Percentiles rank a stretch among this genome's conserved stretches.
These are phyloP conservation scores for Pichia sp. DNA, from an alignment of 1,139 yeast species.

Conservation along the genomic window DNA sequence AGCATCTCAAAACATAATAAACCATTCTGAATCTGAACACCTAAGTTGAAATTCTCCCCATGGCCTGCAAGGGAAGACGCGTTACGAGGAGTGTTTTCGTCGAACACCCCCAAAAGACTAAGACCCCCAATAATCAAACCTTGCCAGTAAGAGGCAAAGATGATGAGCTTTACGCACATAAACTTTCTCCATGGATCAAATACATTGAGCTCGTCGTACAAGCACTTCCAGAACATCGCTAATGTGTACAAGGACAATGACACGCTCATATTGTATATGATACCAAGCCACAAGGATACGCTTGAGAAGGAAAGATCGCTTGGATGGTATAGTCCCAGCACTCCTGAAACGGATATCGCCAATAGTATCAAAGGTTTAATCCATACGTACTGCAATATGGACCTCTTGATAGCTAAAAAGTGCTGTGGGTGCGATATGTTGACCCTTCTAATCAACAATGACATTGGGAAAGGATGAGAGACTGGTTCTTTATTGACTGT, in stretches of 20 bases:
- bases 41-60: conserved; percentile 29
- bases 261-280: conserved; percentile 74
- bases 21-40: conserved; percentile 50
- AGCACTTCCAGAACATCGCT: conserved; percentile 88
- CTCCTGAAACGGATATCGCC: conserved; percentile 44
- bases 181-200: conserved; percentile 91
- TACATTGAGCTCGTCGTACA: conserved; percentile 66
- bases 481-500: conserved; percentile 74
- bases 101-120: conserved; percentile 47
- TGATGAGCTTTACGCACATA: conserved; percentile 83
- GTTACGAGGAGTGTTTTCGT: conserved; percentile 17
- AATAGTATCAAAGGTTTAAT: conserved; percentile 74
- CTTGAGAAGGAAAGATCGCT: conserved; percentile 44
- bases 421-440: conserved; percentile 86
- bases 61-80: conserved; percentile 11
- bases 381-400: conserved; percentile 93
- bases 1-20: conserved; percentile 78
- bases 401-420: conserved; percentile 71
- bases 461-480: conserved; percentile 58
- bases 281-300: conserved; percentile 57
- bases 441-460: conserved; percentile 43
- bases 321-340: conserved; percentile 43
- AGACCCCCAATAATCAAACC: conserved; percentile 64
- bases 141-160: conserved; percentile 97
- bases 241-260: conserved; percentile 75